Percentiles rank a stretch among this genome's conserved stretches.
These are phyloP conservation scores for Cladosporium sp. DNA, from an alignment of 2,329 filamentous ascomycete species.

Conservation along the genomic window DNA sequence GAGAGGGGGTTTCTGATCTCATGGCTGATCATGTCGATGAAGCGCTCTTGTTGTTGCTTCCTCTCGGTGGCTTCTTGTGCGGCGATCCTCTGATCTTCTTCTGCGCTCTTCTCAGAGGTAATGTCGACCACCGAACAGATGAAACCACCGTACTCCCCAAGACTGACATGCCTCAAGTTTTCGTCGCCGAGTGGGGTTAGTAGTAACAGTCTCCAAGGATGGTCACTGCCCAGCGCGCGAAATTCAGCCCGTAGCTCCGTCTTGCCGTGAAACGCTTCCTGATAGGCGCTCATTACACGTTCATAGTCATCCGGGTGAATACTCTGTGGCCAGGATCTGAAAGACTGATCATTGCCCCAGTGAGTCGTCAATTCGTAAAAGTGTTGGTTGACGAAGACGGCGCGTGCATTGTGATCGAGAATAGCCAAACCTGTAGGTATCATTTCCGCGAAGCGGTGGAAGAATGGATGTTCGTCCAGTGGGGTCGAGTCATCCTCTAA, in stretches of 20 bases:
- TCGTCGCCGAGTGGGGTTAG: conserved; percentile 41
- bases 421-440: conserved; percentile 45
- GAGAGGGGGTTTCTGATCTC: conserved; percentile 30
- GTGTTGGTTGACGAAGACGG: conserved; percentile 44
- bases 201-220: conserved; percentile 40
- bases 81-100: conserved; percentile 39
- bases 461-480: conserved; percentile 38
- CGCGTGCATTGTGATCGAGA: conserved; percentile 40
- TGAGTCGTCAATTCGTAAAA: conserved; percentile 46
- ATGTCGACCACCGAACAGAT: conserved; percentile 46
- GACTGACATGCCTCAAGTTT: conserved; percentile 27
- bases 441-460: conserved; percentile 43
- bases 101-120: conserved; percentile 42
- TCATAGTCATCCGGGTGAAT: conserved; percentile 44
- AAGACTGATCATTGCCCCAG: conserved; percentile 35
- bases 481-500: conserved; percentile 13
- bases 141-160: conserved; percentile 38
- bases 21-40: conserved; percentile 41
- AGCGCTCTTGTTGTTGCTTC: conserved; percentile 34
- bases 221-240: conserved; percentile 31
- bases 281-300: conserved; percentile 42
- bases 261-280: conserved; percentile 36
- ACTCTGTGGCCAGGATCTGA: conserved; percentile 44
- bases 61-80: conserved; percentile 35
- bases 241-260: conserved; percentile 41